A percentile compares a stretch with the other conserved stretches of the same genome.
phyloP scores from a whole-genome alignment of 805 yeast species.

The Wickerhamiella hasegawae region DNA sequence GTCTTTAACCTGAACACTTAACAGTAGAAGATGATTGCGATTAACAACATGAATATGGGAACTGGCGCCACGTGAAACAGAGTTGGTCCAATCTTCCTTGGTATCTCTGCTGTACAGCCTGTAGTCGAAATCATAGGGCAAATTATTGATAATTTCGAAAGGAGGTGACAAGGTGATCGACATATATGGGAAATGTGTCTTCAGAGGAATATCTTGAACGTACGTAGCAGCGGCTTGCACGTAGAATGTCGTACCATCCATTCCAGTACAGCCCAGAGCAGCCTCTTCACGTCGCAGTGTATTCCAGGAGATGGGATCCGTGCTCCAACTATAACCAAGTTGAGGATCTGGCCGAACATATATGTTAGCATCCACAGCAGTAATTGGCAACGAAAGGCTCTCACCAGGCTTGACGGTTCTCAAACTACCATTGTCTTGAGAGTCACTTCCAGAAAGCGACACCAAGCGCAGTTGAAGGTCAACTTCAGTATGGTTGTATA shows the following conservation, averaged over 20 bases:
- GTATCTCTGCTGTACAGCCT: slow-evolving; percentile 61
- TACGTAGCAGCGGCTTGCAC: slow-evolving; percentile 59
- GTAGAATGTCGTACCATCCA: slow-evolving; percentile 31
- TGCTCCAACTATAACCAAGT: slow-evolving; percentile 53
- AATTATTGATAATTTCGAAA: slow-evolving; percentile 60
- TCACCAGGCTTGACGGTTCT: slow-evolving; percentile 38
- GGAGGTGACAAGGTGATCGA: slow-evolving; percentile 68
- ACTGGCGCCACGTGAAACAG: slow-evolving; percentile 46
- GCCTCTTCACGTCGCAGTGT: slow-evolving; percentile 32
- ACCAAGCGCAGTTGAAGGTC: slow-evolving; percentile 25
- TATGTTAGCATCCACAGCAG: slow-evolving; percentile 38
- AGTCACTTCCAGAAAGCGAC: slow-evolving; percentile 23
- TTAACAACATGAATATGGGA: slow-evolving; percentile 69
- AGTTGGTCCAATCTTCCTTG: slow-evolving; percentile 48
- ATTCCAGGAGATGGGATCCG: slow-evolving; percentile 48
- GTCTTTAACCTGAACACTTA: slow-evolving; percentile 38
- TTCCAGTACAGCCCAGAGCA: slow-evolving; percentile 45
- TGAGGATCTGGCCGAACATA: slow-evolving; percentile 45
- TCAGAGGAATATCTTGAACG: slow-evolving; percentile 52
- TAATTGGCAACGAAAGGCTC: slow-evolving; percentile 58
- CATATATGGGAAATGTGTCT: slow-evolving; percentile 73
- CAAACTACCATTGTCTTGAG: slow-evolving; percentile 18
- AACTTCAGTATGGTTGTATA: slow-evolving; percentile 54
- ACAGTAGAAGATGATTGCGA: slow-evolving; percentile 48
- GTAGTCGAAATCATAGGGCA: slow-evolving; percentile 70